A percentile compares a stretch with the other conserved stretches of the same genome.
phyloP scores from a whole-genome alignment of 768 basidiomycete species.

The Trametes maxima region DNA sequence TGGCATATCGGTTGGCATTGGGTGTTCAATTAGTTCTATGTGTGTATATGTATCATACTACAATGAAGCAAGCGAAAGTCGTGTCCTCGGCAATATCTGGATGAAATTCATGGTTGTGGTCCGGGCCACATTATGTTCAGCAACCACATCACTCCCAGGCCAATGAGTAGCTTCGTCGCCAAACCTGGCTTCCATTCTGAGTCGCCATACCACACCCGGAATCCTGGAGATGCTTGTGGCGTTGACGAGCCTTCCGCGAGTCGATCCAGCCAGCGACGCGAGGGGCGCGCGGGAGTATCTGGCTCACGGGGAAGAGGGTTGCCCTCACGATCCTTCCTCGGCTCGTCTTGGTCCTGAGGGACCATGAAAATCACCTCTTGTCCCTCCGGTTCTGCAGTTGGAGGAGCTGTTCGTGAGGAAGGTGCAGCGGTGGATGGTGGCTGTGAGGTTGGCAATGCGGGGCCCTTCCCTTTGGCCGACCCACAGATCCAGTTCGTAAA shows the following conservation, averaged over 20 bases:
- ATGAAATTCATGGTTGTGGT: neutral
- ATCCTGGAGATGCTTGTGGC: slow-evolving; percentile 25
- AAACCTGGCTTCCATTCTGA: slow-evolving; percentile 43
- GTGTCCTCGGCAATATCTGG: neutral
- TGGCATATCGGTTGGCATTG: neutral
- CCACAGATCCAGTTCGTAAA: slow-evolving; percentile 64
- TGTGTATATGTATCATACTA: neutral
- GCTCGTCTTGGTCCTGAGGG: slow-evolving; percentile 18
- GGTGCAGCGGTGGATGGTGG: slow-evolving; percentile 1
- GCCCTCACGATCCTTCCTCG: slow-evolving; percentile 34
- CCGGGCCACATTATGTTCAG: slow-evolving; percentile 61
- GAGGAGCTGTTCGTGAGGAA: neutral
- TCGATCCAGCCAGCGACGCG: slow-evolving; percentile 53
- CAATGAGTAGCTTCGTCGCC: slow-evolving; percentile 44
- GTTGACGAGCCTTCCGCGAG: slow-evolving; percentile 40
- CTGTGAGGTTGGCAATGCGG: slow-evolving; percentile 25
- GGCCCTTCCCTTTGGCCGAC: slow-evolving; percentile 31
- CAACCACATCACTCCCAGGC: slow-evolving; percentile 58
- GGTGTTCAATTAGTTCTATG: neutral
- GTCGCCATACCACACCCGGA: slow-evolving; percentile 36
- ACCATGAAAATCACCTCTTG: slow-evolving; percentile 31
- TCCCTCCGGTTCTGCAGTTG: neutral
- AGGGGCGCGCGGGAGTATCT: slow-evolving; percentile 41
- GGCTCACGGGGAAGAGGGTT: slow-evolving; percentile 39
- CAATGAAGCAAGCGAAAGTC: neutral